Percentiles rank a stretch among this genome's conserved stretches.
phyloP scores from a whole-genome alignment of 2,329 filamentous ascomycete genomes.

The Bimuria novae-zelandiae region DNA sequence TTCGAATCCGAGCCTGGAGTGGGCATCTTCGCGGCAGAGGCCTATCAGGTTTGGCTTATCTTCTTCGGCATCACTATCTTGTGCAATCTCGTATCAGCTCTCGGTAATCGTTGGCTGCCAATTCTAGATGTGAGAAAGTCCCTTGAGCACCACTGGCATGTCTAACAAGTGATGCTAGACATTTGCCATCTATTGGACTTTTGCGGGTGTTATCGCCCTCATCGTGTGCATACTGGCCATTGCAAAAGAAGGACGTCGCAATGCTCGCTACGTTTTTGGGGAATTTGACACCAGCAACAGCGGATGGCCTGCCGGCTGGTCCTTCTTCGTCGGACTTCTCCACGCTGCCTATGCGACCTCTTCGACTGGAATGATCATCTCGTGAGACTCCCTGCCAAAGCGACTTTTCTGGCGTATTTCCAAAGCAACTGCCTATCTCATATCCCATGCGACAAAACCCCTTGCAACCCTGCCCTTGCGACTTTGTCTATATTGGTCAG shows the following conservation, averaged over 20 bases:
- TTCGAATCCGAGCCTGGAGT: conserved; percentile 55
- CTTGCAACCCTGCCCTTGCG: conserved; percentile 17
- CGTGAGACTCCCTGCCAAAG: conserved; percentile 56
- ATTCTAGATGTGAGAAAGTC: conserved; percentile 66
- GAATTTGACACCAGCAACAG: conserved; percentile 68
- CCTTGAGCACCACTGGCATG: conserved; percentile 3
- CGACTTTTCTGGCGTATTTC: conserved; percentile 25
- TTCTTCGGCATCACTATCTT: conserved; percentile 56
- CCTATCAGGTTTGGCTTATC: conserved; percentile 55
- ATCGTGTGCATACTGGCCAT: conserved; percentile 66
- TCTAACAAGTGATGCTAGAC: conserved; percentile 53
- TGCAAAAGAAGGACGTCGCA: conserved; percentile 69
- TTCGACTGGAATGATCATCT: conserved; percentile 79
- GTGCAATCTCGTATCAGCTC: conserved; percentile 56
- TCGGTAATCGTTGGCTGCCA: conserved; percentile 59
- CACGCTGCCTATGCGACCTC: conserved; percentile 76
- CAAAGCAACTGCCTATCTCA: conserved; percentile 20
- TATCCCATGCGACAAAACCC: conserved; percentile 23
- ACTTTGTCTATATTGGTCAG: conserved; percentile 20
- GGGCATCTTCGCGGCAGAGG: conserved; percentile 50
- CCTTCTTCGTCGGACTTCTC: conserved; percentile 72
- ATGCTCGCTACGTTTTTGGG: conserved; percentile 67
- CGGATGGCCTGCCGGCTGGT: conserved; percentile 73
- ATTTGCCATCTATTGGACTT: conserved; percentile 75
- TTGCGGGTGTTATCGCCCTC: conserved; percentile 70